Conservation (phyloP, 1,139 yeast genomes). For the Hansenula sp. region DNA sequence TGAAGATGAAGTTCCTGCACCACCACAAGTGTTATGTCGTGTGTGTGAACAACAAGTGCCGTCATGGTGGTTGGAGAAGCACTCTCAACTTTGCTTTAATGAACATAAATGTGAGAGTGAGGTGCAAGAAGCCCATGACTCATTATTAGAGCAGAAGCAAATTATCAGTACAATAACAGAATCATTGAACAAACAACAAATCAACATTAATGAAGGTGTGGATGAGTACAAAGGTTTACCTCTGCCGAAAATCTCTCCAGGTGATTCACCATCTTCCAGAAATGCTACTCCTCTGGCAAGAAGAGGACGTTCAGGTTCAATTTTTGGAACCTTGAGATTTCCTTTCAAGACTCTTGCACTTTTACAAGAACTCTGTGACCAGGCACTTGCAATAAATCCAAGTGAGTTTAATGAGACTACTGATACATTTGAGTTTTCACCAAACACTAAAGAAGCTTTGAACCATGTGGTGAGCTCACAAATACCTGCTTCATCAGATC, state of each 20-base stretch:
- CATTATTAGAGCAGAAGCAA: slow-evolving; percentile 67
- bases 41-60: slow-evolving; percentile 92
- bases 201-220: slow-evolving; percentile 9
- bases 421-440: slow-evolving; percentile 48
- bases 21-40: slow-evolving; percentile 76
- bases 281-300: slow-evolving; percentile 12
- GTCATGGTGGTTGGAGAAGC: slow-evolving; percentile 94
- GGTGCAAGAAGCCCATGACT: slow-evolving; percentile 75
- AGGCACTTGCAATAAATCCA: slow-evolving; percentile 70
- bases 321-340: slow-evolving; percentile 39
- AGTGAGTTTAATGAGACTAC: slow-evolving; percentile 24
- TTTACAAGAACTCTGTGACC: slow-evolving; percentile 67
- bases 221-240: slow-evolving; percentile 60
- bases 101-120: slow-evolving; percentile 83
- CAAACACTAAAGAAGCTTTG: slow-evolving; percentile 66
- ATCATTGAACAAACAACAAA: slow-evolving; percentile 11
- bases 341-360: slow-evolving; percentile 67
- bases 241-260: slow-evolving; percentile 33
- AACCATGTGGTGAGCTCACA: slow-evolving; percentile 49
- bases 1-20: slow-evolving; percentile 65
- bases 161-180: slow-evolving; percentile 30
- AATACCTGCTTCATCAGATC: slow-evolving; percentile 56
- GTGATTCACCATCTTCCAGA: slow-evolving; percentile 18
- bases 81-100: slow-evolving; percentile 80
- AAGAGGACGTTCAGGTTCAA: slow-evolving; percentile 25